phyloP scores from a whole-genome alignment of 129 eudicot species.

The Pittosporum tobira region DNA sequence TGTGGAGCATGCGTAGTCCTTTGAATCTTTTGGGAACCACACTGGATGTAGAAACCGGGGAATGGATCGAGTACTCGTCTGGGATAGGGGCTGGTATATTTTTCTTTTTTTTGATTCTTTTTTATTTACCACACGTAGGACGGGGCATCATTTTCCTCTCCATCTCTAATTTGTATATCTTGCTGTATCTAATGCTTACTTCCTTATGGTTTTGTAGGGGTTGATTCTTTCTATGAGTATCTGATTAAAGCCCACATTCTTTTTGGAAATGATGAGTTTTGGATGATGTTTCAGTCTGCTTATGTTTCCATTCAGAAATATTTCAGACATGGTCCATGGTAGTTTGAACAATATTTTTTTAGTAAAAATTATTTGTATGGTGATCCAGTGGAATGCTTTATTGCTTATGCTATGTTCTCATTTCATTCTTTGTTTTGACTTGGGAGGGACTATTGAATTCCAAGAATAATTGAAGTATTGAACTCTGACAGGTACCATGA shows the following conservation, averaged over 20 bases:
- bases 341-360: slow-evolving; percentile 11
- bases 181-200: slow-evolving; percentile 3
- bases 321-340: slow-evolving; percentile 94
- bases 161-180: not conserved
- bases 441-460: not conserved
- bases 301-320: slow-evolving; percentile 84
- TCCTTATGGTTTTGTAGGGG: slow-evolving; percentile 40
- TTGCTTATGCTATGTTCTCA: not conserved
- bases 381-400: not conserved
- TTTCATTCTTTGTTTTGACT: not conserved
- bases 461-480: not conserved
- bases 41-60: slow-evolving; percentile 81
- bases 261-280: slow-evolving; percentile 83
- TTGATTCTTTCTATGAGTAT: slow-evolving; percentile 93
- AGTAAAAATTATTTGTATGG: too few relatives aligned
- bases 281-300: slow-evolving; percentile 99
- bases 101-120: not conserved
- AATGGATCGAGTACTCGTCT: slow-evolving; percentile 85
- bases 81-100: slow-evolving; percentile 95
- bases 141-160: not conserved
- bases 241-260: slow-evolving; percentile 86
- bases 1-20: slow-evolving; percentile 98
- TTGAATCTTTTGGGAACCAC: slow-evolving; percentile 89
- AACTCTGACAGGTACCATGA: slow-evolving; percentile 79
- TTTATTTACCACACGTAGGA: too few relatives aligned